Percentiles rank a stretch among this genome's conserved stretches.
phyloP scores from a whole-genome alignment of 2,329 filamentous ascomycete genomes.

The Leptographium galeiforme region DNA sequence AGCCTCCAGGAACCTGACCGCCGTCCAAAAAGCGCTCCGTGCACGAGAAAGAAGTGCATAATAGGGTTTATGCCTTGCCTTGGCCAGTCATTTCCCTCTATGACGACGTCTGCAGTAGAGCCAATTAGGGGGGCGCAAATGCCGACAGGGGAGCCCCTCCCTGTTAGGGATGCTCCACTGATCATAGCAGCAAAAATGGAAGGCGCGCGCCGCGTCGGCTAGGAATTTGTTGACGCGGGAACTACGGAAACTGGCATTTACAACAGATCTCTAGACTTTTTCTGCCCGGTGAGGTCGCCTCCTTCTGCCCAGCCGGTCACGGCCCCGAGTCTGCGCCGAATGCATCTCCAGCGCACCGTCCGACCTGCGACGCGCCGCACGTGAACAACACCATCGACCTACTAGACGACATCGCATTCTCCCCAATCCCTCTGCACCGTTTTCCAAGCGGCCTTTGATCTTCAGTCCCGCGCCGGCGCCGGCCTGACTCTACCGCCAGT shows the following conservation, averaged over 20 bases:
- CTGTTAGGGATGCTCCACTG: neutral
- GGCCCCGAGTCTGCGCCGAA: neutral
- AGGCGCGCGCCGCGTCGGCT: conserved; percentile 9
- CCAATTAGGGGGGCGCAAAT: neutral
- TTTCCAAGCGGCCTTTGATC: neutral
- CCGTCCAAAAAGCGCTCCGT: too few relatives aligned
- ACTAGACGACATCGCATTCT: neutral
- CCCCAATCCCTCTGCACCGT: neutral
- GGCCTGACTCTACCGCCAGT: neutral
- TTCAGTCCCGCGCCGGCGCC: neutral
- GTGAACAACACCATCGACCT: too few relatives aligned
- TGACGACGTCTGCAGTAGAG: neutral
- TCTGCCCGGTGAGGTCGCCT: neutral
- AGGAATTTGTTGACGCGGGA: conserved; percentile 16
- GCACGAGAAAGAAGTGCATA: neutral
- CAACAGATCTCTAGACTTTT: neutral
- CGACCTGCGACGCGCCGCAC: too few relatives aligned
- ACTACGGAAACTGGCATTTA: neutral
- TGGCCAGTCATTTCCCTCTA: conserved; percentile 1
- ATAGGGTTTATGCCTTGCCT: neutral
- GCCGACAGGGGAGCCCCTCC: neutral
- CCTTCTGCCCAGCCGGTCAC: neutral
- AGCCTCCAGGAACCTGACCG: too few relatives aligned
- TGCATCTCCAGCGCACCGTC: too few relatives aligned
- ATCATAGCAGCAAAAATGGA: neutral